Percentiles rank a stretch among this genome's conserved stretches.
phyloP scores from a whole-genome alignment of 352 stramenopile genomes.

The Phytophthora syringae region DNA sequence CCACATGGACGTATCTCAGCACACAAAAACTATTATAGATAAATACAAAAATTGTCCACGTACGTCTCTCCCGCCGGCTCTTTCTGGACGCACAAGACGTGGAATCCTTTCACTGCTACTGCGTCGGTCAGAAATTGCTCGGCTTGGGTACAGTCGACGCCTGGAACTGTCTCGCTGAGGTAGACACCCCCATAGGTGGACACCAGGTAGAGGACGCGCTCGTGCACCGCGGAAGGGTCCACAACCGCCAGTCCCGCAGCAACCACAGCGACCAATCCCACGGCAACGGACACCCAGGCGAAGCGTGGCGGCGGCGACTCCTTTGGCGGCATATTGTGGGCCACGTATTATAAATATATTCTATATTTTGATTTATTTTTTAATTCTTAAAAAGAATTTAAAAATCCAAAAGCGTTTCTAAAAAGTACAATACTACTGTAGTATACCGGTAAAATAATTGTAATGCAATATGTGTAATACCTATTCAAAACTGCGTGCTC shows the following conservation, averaged over 20 bases:
- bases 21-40: too few relatives aligned
- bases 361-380: too few relatives aligned
- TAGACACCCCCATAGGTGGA: conserved; percentile 21
- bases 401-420: too few relatives aligned
- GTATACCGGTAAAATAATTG: too few relatives aligned
- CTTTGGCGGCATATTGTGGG: conserved; percentile 10
- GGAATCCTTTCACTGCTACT: conserved; percentile 69
- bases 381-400: too few relatives aligned
- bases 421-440: too few relatives aligned
- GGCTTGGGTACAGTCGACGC: conserved; percentile 45
- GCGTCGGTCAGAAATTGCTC: conserved; percentile 59
- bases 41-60: conserved; percentile 15
- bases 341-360: too few relatives aligned
- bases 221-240: conserved; percentile 31
- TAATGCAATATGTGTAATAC: too few relatives aligned
- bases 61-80: conserved; percentile 16
- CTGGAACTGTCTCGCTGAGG: conserved; percentile 1
- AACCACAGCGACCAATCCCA: conserved; percentile 36
- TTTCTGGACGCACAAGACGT: conserved; percentile 69
- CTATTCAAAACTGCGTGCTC: too few relatives aligned
- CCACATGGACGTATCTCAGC: too few relatives aligned
- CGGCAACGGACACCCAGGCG: conserved; percentile 23
- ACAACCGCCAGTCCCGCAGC: conserved; percentile 26
- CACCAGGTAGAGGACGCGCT: conserved; percentile 35
- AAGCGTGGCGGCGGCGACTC: conserved; percentile 4